phyloP scores from a whole-genome alignment of 2,329 filamentous ascomycete genomes.

The Phaeosphaeria sp. region DNA sequence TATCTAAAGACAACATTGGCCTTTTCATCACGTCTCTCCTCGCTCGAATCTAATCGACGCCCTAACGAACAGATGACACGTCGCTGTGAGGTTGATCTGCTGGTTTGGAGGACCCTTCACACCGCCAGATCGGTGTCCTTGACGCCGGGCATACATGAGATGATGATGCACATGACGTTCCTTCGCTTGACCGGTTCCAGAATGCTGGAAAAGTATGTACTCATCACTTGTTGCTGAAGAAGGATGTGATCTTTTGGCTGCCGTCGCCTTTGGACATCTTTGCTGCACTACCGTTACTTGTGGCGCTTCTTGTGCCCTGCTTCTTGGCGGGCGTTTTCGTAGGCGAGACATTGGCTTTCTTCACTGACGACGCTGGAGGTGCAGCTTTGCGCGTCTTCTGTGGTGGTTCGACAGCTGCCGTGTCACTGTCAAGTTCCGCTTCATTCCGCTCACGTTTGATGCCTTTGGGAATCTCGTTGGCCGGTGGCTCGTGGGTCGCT shows the following conservation, averaged over 20 bases:
- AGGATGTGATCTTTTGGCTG: conserved; percentile 64
- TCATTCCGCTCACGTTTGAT: conserved; percentile 59
- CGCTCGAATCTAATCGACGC: background rate
- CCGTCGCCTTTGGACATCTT: conserved; percentile 56
- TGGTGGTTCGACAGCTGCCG: conserved; percentile 41
- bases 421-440: conserved; percentile 39
- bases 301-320: conserved; percentile 59
- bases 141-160: background rate
- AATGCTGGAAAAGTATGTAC: conserved; percentile 7
- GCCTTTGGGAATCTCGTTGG: conserved; percentile 31
- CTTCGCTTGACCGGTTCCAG: conserved; percentile 21
- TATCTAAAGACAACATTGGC: background rate
- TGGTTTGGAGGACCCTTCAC: background rate
- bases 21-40: background rate
- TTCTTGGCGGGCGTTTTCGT: conserved; percentile 49
- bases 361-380: conserved; percentile 24
- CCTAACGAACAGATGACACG: background rate
- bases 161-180: conserved; percentile 10
- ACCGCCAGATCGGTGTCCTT: conserved; percentile 1
- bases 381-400: conserved; percentile 45
- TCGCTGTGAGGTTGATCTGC: background rate
- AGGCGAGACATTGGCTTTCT: conserved; percentile 21
- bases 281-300: conserved; percentile 58
- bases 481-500: conserved; percentile 10
- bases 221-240: conserved; percentile 59